Conservation (phyloP, 345 rosid species). For the Combretum micranthum region DNA sequence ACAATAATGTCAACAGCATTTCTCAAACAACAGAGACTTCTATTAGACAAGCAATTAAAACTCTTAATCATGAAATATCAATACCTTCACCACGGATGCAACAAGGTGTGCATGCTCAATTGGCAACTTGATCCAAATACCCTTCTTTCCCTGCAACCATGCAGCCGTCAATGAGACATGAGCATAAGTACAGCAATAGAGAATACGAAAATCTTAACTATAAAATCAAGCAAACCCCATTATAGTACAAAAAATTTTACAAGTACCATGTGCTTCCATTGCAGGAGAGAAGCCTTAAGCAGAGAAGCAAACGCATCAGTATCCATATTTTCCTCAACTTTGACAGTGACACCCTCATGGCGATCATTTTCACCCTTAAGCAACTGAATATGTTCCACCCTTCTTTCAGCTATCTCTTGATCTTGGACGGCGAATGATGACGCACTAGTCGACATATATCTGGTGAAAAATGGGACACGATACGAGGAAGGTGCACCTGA, state of each 20-base stretch:
- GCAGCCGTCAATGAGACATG: neutral
- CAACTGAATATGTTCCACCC: conserved; percentile 18
- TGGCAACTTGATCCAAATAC: conserved; percentile 70
- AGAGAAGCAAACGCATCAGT: conserved; percentile 23
- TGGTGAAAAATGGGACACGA: conserved; percentile 2
- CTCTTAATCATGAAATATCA: no score
- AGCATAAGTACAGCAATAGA: neutral
- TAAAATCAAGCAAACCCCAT: neutral
- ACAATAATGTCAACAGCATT: no score
- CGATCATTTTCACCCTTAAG: conserved; percentile 34
- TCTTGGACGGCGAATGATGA: conserved; percentile 3
- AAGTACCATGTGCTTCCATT: conserved; percentile 49
- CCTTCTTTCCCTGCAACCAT: conserved; percentile 52
- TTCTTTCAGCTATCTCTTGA: conserved; percentile 11
- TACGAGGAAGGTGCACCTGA: conserved; percentile 2
- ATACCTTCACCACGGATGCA: conserved; percentile 40
- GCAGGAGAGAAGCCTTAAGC: conserved; percentile 45
- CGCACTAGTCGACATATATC: conserved; percentile 14
- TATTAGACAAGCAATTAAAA: no score
- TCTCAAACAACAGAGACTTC: no score
- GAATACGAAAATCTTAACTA: neutral
- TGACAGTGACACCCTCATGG: conserved; percentile 46
- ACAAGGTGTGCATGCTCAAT: conserved; percentile 42
- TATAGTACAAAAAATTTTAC: no score
- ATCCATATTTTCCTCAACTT: conserved; percentile 36